Evolutionary conservation across 805 yeast genomes (phyloP), one percentile per base, ranked within the genome.

Genomic region (Spathaspora sp.): DNA sequence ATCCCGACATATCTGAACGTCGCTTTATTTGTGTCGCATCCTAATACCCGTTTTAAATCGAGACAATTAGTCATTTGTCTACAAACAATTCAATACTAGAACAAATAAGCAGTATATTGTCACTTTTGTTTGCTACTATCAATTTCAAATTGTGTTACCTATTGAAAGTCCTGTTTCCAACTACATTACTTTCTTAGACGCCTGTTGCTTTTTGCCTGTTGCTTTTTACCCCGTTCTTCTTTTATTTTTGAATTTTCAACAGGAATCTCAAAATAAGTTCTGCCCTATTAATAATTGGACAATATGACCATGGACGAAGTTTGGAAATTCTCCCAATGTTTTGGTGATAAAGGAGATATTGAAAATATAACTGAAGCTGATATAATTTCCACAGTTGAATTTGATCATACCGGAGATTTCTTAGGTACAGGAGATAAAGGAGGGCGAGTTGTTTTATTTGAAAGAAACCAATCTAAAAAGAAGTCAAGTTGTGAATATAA

Each of bases 381-480:
- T 68, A 92, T 94, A 65, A 94, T 94, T 55, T 88, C 97, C 17
- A 89, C 99, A 2, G 97, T 94, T 42, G 98, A 94, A 72, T 94
- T 94, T 63, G 97, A 94, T 67, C 88, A 86, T 64, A 82, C 94
- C 7, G 99, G 99, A 48, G 91, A 94, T 65, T 94, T 86, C 64
- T 75, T 94, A 52, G 99, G 99, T 54, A 94, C 99, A 1, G 99
- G 99, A 55, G 99, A 94, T 73, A 85, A 92, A 65, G 99, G 99
- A 50, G 99, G 99, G 28, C 81, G 99, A 57, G 97, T 94, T 42
- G 99, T 94, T 14, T 71, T 94, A 49, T 94, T 94, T 69, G 98
- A 94, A 69, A 81, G 98, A 61, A 91, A 89, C 67, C 85, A 81
- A 58, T 70, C 73, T 58, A 83, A 83, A 63, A 82, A 84, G 69